These are phyloP conservation scores for Suillus lakei DNA, from an alignment of 768 basidiomycete genomes.

Conservation along the genomic window DNA sequence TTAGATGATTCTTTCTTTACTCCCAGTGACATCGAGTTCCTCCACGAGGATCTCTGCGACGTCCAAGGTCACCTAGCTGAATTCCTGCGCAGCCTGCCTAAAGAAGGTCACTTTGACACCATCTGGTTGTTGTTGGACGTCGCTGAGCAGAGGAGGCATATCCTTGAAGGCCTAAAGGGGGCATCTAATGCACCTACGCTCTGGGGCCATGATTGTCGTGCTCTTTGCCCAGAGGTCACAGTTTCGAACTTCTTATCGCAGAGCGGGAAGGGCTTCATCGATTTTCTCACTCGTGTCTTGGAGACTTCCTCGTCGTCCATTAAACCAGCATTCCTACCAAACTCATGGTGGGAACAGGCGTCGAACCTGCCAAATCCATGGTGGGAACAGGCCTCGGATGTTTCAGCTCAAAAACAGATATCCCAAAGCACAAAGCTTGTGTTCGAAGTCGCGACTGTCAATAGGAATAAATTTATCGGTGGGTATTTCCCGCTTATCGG, in stretches of 20 bases:
- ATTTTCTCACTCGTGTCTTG: slow-evolving; percentile 7
- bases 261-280: slow-evolving; percentile 11
- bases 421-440: slow-evolving; percentile 4
- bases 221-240: slow-evolving; percentile 24
- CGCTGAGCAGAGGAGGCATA: slow-evolving; percentile 15
- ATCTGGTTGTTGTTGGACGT: slow-evolving; percentile 23
- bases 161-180: slow-evolving; percentile 19
- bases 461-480: slow-evolving; percentile 25
- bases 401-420: slow-evolving; percentile 3
- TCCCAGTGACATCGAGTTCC: background rate
- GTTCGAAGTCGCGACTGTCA: slow-evolving; percentile 16
- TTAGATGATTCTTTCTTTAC: background rate
- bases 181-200: slow-evolving; percentile 9
- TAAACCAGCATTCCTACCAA: slow-evolving; percentile 2
- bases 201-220: slow-evolving; percentile 17
- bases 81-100: background rate
- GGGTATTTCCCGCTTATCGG: background rate
- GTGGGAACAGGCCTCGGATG: slow-evolving; percentile 10
- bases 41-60: slow-evolving; percentile 8
- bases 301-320: slow-evolving; percentile 7
- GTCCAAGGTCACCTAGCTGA: background rate
- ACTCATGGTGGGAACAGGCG: slow-evolving; percentile 7
- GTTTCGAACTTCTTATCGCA: slow-evolving; percentile 13
- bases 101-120: slow-evolving; percentile 12
- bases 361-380: slow-evolving; percentile 18